Percentiles rank a stretch among this genome's conserved stretches.
Conservation (phyloP, 371 early-diverging fungal species). For the Syncephalastrum sp. region DNA sequence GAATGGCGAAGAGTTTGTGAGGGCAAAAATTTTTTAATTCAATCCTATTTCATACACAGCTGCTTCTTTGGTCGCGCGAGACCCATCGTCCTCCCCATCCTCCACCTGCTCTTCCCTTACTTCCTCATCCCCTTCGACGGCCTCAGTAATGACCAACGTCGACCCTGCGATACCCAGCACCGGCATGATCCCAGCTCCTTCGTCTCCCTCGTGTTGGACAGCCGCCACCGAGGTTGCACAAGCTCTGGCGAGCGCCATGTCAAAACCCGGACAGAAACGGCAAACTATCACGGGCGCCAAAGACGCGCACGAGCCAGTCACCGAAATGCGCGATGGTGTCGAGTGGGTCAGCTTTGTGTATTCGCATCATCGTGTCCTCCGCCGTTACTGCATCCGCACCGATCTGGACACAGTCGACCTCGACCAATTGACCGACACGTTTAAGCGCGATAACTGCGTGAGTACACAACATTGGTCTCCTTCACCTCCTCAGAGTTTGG, state of each 20-base stretch:
- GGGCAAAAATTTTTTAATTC: too few relatives aligned
- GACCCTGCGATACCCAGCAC: background rate
- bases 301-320: slow-evolving; percentile 33
- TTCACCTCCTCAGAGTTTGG: background rate
- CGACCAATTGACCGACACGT: slow-evolving; percentile 67
- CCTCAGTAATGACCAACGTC: too few relatives aligned
- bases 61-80: background rate
- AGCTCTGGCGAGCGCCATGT: slow-evolving; percentile 21
- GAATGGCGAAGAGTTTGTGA: background rate
- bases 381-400: slow-evolving; percentile 75
- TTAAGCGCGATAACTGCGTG: slow-evolving; percentile 82
- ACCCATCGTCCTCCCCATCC: slow-evolving; percentile 2
- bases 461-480: slow-evolving; percentile 18
- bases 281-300: background rate
- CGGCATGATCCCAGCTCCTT: slow-evolving; percentile 4
- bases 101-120: slow-evolving; percentile 6
- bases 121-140: too few relatives aligned
- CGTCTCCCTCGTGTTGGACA: slow-evolving; percentile 8
- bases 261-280: slow-evolving; percentile 6
- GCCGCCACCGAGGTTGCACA: slow-evolving; percentile 26
- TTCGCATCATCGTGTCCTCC: slow-evolving; percentile 59
- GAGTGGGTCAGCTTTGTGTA: slow-evolving; percentile 75
- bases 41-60: background rate
- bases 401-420: slow-evolving; percentile 78
- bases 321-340: slow-evolving; percentile 57